These are phyloP conservation scores for Neofusicoccum sp. DNA, from an alignment of 2,329 filamentous ascomycete species.

Conservation along the genomic window DNA sequence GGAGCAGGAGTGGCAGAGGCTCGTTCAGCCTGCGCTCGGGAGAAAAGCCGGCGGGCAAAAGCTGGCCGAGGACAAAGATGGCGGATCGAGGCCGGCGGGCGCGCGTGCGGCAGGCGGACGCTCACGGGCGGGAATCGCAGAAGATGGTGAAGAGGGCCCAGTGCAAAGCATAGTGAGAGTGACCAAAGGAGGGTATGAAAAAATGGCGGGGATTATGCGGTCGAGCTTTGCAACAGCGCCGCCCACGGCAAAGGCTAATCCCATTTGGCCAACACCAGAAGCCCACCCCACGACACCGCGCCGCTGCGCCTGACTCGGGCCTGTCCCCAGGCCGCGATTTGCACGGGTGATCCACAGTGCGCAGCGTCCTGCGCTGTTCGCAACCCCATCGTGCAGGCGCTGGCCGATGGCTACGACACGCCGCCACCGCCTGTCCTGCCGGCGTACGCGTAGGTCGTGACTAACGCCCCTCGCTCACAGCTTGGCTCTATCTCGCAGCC, in stretches of 20 bases:
- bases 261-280: conserved; percentile 3
- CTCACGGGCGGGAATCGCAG: neutral
- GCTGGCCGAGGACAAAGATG: neutral
- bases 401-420: neutral
- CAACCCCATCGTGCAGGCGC: neutral
- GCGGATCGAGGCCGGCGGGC: neutral
- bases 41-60: conserved; percentile 15
- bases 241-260: neutral
- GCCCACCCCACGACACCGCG: neutral
- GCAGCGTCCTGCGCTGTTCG: neutral
- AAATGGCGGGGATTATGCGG: conserved; percentile 13
- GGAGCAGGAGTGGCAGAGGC: neutral
- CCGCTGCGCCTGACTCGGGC: neutral
- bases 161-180: conserved; percentile 5
- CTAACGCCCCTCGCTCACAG: conserved; percentile 1
- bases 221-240: conserved; percentile 2
- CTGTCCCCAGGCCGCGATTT: neutral
- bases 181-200: too few relatives aligned
- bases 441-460: conserved; percentile 4
- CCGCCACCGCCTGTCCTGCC: neutral
- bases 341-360: neutral
- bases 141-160: neutral
- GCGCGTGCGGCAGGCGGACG: neutral
- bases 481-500: neutral
- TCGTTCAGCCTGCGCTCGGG: conserved; percentile 15